Conservation (phyloP, 768 basidiomycete genomes). For the Cystoderma amianthinum region DNA sequence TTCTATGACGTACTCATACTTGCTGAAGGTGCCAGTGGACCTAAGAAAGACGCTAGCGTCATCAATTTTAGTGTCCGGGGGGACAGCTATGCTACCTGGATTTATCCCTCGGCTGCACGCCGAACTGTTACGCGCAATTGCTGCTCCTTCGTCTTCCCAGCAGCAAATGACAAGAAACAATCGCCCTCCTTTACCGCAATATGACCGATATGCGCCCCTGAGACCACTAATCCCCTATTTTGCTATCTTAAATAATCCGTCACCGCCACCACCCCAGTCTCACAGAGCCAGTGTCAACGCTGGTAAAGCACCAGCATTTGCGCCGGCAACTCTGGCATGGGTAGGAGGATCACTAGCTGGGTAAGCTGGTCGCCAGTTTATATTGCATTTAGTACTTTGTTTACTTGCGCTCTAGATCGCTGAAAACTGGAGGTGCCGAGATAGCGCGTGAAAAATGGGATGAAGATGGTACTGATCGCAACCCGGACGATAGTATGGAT, state of each 20-base stretch:
- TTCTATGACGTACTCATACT: background rate
- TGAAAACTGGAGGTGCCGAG: slow-evolving; percentile 85
- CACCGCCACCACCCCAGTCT: slow-evolving; percentile 43
- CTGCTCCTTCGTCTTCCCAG: slow-evolving; percentile 16
- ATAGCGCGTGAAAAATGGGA: slow-evolving; percentile 85
- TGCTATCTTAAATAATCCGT: slow-evolving; percentile 81
- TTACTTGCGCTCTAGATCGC: slow-evolving; percentile 50
- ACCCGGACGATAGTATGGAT: slow-evolving; percentile 33
- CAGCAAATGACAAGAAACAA: slow-evolving; percentile 29
- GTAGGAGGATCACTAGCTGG: slow-evolving; percentile 92
- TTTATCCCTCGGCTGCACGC: slow-evolving; percentile 86
- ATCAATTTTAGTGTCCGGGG: slow-evolving; percentile 82
- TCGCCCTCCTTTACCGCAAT: slow-evolving; percentile 36
- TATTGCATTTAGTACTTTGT: too few species aligned
- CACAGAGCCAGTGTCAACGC: slow-evolving; percentile 53
- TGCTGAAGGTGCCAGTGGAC: slow-evolving; percentile 78
- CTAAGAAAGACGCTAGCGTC: slow-evolving; percentile 79
- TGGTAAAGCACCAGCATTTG: slow-evolving; percentile 85
- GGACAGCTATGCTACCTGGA: slow-evolving; percentile 87
- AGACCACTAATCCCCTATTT: slow-evolving; percentile 68
- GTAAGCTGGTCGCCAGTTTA: slow-evolving; percentile 33
- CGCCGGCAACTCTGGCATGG: slow-evolving; percentile 80
- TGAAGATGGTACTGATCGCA: slow-evolving; percentile 46
- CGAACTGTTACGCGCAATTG: slow-evolving; percentile 63
- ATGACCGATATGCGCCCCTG: slow-evolving; percentile 72